Evolutionary conservation across 768 basidiomycete species (phyloP), one percentile per base, ranked within the genome.

Genomic region (Agaricus sinodeliciosus): DNA sequence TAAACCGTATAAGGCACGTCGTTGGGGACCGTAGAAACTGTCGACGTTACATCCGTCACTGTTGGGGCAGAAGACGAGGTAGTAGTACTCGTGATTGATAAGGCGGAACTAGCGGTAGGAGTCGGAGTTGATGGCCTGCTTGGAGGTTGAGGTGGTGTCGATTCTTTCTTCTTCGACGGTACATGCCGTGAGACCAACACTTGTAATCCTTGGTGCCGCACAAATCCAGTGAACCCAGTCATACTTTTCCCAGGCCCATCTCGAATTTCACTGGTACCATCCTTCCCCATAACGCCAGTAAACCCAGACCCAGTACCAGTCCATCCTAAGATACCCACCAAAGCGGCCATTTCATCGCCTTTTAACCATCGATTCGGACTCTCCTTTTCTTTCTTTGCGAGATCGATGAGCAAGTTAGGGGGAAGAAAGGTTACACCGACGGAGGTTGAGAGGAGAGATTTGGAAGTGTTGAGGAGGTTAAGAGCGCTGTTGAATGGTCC

Each of bases 281-380:
- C 42, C 11, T 12, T 26, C 18, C 18, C 19, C 18, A 22, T 13
- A 43, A 12, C 26, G 15, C 19, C 18, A 5, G 42, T 22, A 4
- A 11, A 11, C 42, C 18, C 42, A 3, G 40, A 41, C 9, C 37
- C 37, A 43, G n/a, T 28, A 36, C 72, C 71, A 37, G 80, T 77
- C 84, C 85, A 88, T 0, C 85, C 85, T 0, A 84, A 68, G 3
- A 86, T 57, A 55, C 76, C 79, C 19, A 58, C 58, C 25, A 87
- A 62, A 19, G 75, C 82, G 0, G 71, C 70, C 46, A 70, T 72
- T 63, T 87, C 85, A 57, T 84, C 81, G 8, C 79, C 84, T 22
- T 69, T 72, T 16, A 85, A 62, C 36, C 70, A 63, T 0, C 73
- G 61, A 34, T 59, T 56, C 5, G 70, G 69, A 28, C 70, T 67